Conservation (phyloP, 805 yeast genomes). For the Wickerhamomyces pijperi region DNA sequence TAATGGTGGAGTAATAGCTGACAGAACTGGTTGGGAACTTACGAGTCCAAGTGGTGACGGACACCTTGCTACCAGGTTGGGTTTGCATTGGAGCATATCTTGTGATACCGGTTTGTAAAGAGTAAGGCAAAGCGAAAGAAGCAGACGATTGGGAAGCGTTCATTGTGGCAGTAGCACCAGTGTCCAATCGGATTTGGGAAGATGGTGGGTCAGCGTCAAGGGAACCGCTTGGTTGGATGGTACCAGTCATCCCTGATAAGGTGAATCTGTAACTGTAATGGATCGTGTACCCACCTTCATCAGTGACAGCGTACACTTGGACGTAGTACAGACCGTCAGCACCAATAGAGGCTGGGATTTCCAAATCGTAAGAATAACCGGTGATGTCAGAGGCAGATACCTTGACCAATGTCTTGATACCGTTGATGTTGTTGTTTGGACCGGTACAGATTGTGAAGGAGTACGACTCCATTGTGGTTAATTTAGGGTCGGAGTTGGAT, state of each 20-base stretch:
- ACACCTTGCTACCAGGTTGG: slow-evolving; percentile 68
- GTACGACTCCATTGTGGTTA: slow-evolving; percentile 31
- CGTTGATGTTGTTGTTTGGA: slow-evolving; percentile 33
- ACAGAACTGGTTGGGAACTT: slow-evolving; percentile 59
- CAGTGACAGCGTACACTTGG: slow-evolving; percentile 45
- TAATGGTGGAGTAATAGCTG: slow-evolving; percentile 41
- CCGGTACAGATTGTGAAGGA: slow-evolving; percentile 64
- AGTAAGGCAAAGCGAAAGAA: slow-evolving; percentile 62
- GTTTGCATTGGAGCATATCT: slow-evolving; percentile 89
- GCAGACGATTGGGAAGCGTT: slow-evolving; percentile 30
- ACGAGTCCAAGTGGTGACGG: slow-evolving; percentile 56
- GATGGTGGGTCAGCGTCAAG: slow-evolving; percentile 31
- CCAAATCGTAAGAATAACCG: slow-evolving; percentile 26
- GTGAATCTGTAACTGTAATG: slow-evolving; percentile 60
- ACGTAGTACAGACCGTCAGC: slow-evolving; percentile 62
- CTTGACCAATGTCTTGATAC: slow-evolving; percentile 22
- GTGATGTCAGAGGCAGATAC: slow-evolving; percentile 22
- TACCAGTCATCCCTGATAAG: slow-evolving; percentile 65
- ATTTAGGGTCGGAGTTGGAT: slow-evolving; percentile 35
- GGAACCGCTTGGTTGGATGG: slow-evolving; percentile 34
- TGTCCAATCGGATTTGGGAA: slow-evolving; percentile 25
- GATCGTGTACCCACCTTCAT: slow-evolving; percentile 38
- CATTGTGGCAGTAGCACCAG: slow-evolving; percentile 24
- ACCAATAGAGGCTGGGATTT: slow-evolving; percentile 31
- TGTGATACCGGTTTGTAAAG: slow-evolving; percentile 65